phyloP scores from a whole-genome alignment of 2,329 filamentous ascomycete genomes.

The Aspergillus caelatus region DNA sequence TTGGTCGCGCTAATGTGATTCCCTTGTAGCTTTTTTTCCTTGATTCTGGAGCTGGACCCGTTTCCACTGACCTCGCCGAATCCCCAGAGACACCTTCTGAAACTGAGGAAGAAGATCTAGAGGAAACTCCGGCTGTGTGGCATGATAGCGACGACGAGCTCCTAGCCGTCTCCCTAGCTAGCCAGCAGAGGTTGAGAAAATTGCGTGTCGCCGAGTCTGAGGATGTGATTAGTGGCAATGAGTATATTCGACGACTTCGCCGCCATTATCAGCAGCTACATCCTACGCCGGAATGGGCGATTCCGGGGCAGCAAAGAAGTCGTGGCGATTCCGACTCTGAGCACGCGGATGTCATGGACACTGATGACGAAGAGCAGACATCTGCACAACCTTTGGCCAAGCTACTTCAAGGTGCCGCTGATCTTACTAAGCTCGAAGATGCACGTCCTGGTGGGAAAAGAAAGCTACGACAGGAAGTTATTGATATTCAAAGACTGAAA shows the following conservation, averaged over 20 bases:
- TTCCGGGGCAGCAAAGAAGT: constrained; percentile 47
- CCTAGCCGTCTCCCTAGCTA: constrained; percentile 78
- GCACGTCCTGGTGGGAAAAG: constrained; percentile 60
- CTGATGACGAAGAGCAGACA: constrained; percentile 61
- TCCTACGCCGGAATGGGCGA: constrained; percentile 65
- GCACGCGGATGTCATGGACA: constrained; percentile 59
- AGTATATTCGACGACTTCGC: constrained; percentile 79
- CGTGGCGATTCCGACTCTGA: constrained; percentile 42
- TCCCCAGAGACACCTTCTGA: constrained; percentile 43
- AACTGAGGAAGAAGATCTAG: constrained; percentile 38
- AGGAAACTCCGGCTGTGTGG: constrained; percentile 60
- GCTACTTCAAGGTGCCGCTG: constrained; percentile 74
- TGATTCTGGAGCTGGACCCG: constrained; percentile 63
- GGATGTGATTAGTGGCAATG: constrained; percentile 81
- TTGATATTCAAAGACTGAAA: constrained; percentile 87
- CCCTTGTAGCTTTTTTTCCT: constrained; percentile 71
- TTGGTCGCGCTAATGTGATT: constrained; percentile 3
- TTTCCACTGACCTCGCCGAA: constrained; percentile 32
- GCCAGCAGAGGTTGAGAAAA: constrained; percentile 76
- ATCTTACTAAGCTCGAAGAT: constrained; percentile 60
- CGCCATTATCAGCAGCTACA: constrained; percentile 71
- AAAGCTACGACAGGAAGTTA: constrained; percentile 80
- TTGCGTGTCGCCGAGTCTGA: constrained; percentile 78
- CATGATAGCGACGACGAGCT: constrained; percentile 95
- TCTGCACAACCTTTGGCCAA: constrained; percentile 76